Evolutionary conservation across 2,329 filamentous ascomycete genomes (phyloP), one percentile per base, ranked within the genome.

Genomic region (Fusarium veterinarium): DNA sequence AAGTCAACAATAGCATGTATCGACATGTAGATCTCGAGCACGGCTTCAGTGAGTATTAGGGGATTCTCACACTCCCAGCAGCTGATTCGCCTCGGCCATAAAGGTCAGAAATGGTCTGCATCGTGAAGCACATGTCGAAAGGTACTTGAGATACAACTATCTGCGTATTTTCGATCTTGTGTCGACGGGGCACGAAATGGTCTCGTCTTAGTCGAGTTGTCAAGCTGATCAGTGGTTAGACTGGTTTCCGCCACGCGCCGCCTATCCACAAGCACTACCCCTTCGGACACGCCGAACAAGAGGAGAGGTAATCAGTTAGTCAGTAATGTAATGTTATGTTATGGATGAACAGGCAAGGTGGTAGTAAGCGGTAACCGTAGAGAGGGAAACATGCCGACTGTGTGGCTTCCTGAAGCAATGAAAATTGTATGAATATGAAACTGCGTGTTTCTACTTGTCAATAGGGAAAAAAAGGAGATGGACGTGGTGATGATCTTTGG

Each of bases 221-320:
- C 67, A 56, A 62, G 60, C 60, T 70, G 44, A 48, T 60, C 35
- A 60, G 42, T 66, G 61, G 69, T 42, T 70, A 67, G 70, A 58
- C 71, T 61, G 65, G 60, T 31, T 41, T 57, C 59, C 64, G 69
- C 69, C 69, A 72, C 65, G 48, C 70, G 65, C 60, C 69, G 65
- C 57, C 48, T 70, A 53, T 63, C 69, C 69, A 69, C 69, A 70
- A 70, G 60, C 69, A 58, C 69, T 70, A 64, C 69, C 57, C 67
- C 69, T 57, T 72, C 70, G 70, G 70, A 40, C 56, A 73, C 60
- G 65, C 70, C 70, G 70, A 73, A 60, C 46, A 44, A 60, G 35
- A 73, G 46, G 16, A 45, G 64, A 64, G 46, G 30, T 51, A 25
- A 35, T 51, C 48, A 51, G 48, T 49, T 49, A 20, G 46, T 49